Conservation (phyloP, 106 monocot species). For the Xerophyta viscosa region DNA sequence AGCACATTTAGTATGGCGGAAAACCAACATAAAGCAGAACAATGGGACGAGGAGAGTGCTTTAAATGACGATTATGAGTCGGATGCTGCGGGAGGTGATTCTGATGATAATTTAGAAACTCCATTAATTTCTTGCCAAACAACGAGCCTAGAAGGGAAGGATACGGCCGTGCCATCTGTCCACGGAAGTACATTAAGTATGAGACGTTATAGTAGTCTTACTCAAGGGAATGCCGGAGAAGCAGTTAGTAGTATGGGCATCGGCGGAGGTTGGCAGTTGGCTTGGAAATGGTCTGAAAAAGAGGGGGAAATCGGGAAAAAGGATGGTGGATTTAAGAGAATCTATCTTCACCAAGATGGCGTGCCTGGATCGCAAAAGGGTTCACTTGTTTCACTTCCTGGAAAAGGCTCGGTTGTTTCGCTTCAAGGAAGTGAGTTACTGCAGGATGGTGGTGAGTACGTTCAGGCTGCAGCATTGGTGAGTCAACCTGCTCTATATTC, state of each 20-base stretch:
- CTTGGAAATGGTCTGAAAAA: conserved; percentile 64
- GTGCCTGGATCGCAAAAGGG: conserved; percentile 31
- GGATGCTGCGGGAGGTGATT: conserved; percentile 33
- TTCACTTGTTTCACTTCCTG: conserved; percentile 35
- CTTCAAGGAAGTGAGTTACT: conserved; percentile 26
- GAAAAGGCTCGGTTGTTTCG: too few relatives aligned
- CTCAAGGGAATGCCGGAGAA: conserved; percentile 21
- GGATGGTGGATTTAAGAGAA: conserved; percentile 46
- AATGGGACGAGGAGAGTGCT: conserved; percentile 66
- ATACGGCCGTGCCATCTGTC: conserved; percentile 14
- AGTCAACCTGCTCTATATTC: conserved; percentile 45
- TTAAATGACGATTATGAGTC: conserved; percentile 34
- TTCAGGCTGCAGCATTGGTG: conserved; percentile 59
- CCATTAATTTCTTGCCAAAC: conserved; percentile 62
- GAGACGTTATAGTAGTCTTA: conserved; percentile 39
- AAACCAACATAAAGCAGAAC: conserved; percentile 30
- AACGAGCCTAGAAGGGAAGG: conserved; percentile 45
- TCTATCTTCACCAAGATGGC: conserved; percentile 46
- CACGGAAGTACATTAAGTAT: conserved; percentile 42
- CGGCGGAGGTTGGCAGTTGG: conserved; percentile 76
- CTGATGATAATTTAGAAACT: conserved; percentile 46
- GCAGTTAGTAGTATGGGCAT: conserved; percentile 46
- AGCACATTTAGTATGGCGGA: conserved; percentile 84
- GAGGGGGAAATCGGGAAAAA: conserved; percentile 41
- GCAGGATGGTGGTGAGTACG: conserved; percentile 24